Evolutionary conservation across 208 protist genomes (phyloP).

Genomic region (Wallacemonas collosoma): DNA sequence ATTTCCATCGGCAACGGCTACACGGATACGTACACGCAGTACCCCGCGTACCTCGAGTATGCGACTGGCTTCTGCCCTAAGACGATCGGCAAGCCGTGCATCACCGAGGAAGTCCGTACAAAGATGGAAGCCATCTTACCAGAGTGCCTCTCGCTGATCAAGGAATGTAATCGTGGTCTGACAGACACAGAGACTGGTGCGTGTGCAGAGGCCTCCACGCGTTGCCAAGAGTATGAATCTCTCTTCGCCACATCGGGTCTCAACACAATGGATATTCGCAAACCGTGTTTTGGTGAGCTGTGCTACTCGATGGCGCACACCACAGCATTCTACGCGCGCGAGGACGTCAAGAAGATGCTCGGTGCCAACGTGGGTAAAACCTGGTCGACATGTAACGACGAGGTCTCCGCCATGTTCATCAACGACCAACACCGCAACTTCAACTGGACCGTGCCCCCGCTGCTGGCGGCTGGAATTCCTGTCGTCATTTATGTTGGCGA

Average conservation of each 20-base stretch:
- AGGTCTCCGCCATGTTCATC: conserved; percentile 45
- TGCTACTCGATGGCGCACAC: conserved; percentile 86
- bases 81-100: conserved; percentile 46
- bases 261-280: conserved; percentile 87
- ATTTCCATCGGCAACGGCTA: conserved; percentile 88
- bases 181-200: not conserved
- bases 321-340: conserved; percentile 48
- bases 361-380: conserved; percentile 35
- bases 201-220: conserved; percentile 50
- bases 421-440: conserved; percentile 76
- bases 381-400: conserved; percentile 66
- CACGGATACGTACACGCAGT: conserved; percentile 85
- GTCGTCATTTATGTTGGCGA: conserved; percentile 93
- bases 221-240: conserved; percentile 42
- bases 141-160: conserved; percentile 44
- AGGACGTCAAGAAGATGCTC: conserved; percentile 46
- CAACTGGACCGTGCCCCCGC: conserved; percentile 54
- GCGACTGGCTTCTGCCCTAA: conserved; percentile 65
- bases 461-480: conserved; percentile 60
- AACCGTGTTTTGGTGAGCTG: conserved; percentile 51
- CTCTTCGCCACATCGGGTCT: conserved; percentile 35
- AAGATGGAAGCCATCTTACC: conserved; percentile 52
- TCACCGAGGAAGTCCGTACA: conserved; percentile 39
- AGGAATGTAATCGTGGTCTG: conserved; percentile 26
- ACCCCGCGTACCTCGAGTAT: conserved; percentile 54